Evolutionary conservation across 176 grass and related monocot genomes (phyloP).

Genomic region (Neostapfia colusana): DNA sequence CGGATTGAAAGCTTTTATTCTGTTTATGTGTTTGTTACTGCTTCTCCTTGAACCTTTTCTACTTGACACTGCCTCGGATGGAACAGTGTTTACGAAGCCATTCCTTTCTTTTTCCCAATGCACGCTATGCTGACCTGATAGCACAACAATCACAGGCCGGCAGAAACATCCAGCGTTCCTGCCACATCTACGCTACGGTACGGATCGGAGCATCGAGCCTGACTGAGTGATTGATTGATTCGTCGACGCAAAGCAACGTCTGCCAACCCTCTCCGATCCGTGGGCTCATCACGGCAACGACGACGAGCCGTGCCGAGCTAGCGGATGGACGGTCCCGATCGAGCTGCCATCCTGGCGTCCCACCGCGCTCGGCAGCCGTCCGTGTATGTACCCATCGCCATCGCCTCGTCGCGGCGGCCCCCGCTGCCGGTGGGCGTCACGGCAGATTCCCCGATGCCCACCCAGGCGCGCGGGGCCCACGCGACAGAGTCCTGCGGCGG

Average conservation of each 20-base stretch:
- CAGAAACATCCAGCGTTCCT: not conserved
- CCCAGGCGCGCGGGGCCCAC: not conserved
- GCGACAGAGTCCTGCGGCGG: not conserved
- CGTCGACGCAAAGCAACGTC: not conserved
- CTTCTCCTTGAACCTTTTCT: too few relatives aligned
- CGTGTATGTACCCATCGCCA: conserved; percentile 2
- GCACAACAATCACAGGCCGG: not conserved
- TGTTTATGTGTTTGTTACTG: too few relatives aligned
- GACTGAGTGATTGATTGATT: not conserved
- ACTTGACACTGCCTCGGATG: conserved; percentile 4
- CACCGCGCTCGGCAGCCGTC: not conserved
- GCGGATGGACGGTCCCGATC: not conserved
- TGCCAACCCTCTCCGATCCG: not conserved
- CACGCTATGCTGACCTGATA: not conserved
- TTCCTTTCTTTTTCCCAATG: not conserved
- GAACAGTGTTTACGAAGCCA: not conserved
- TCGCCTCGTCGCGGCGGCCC: not conserved
- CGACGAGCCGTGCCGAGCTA: not conserved
- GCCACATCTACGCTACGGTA: not conserved
- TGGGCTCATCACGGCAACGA: not conserved
- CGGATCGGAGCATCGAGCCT: not conserved
- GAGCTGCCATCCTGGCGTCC: not conserved
- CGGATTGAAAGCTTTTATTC: not conserved
- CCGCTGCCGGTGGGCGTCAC: not conserved
- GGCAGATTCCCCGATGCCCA: not conserved